Percentiles rank a stretch among this genome's conserved stretches.
Conservation (phyloP, 148 eudicot genomes). For the Rheum nobile region DNA sequence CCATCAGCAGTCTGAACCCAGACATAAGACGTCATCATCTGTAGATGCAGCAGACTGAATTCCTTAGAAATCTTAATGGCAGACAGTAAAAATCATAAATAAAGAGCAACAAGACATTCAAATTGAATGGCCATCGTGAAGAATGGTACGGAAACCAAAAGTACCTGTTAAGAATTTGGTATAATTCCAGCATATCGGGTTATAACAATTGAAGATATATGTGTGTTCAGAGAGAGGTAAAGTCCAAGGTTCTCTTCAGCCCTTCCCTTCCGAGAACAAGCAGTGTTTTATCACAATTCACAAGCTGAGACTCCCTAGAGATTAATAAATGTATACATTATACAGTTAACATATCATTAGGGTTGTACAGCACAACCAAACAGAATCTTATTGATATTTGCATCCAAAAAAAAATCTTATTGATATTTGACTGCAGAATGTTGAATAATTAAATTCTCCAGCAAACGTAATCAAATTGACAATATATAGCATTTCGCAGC, state of each 20-base stretch:
- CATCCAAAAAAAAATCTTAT: background rate
- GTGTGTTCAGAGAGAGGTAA: background rate
- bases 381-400: background rate
- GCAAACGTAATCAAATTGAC: background rate
- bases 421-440: background rate
- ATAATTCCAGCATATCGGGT: slow-evolving; percentile 6
- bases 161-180: background rate
- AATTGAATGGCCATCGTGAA: background rate
- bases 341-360: background rate
- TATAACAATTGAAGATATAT: background rate
- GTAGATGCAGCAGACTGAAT: slow-evolving; percentile 7
- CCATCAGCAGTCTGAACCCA: slow-evolving; percentile 91
- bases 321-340: background rate
- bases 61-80: background rate
- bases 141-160: background rate
- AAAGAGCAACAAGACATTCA: background rate
- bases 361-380: background rate
- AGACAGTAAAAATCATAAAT: background rate
- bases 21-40: slow-evolving; percentile 85
- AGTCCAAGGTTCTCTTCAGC: background rate
- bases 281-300: slow-evolving; percentile 1
- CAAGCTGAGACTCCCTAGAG: background rate
- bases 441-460: background rate
- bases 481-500: background rate
- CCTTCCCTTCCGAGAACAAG: background rate